These are phyloP conservation scores for Trichophyton schoenleinii DNA, from an alignment of 2,329 filamentous ascomycete genomes.

Conservation along the genomic window DNA sequence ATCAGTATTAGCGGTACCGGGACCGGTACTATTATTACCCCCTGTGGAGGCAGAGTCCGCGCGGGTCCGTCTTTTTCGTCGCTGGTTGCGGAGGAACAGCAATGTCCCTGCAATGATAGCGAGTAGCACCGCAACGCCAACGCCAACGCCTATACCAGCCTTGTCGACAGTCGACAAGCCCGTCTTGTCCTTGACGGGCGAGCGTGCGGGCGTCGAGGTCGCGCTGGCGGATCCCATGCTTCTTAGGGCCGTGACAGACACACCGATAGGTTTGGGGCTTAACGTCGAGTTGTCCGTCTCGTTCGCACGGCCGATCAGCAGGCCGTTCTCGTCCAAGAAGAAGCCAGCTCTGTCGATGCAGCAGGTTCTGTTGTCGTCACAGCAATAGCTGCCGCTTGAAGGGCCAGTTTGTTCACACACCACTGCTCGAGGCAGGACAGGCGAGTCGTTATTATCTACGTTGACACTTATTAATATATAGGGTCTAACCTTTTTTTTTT, in stretches of 20 bases:
- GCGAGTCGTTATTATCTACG: neutral
- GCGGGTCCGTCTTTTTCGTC: neutral
- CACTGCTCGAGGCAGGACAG: neutral
- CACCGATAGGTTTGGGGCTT: neutral
- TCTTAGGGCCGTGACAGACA: neutral
- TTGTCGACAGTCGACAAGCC: neutral
- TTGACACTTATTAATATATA: neutral
- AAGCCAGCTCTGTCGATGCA: neutral
- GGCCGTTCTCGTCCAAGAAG: neutral
- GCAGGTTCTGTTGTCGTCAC: slow-evolving; percentile 2
- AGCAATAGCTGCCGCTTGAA: neutral
- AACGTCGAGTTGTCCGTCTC: neutral
- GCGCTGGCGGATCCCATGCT: neutral
- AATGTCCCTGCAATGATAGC: neutral
- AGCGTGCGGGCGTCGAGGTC: neutral
- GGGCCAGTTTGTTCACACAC: neutral
- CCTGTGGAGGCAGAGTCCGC: neutral
- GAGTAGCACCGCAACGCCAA: neutral
- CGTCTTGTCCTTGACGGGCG: neutral
- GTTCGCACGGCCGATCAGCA: neutral
- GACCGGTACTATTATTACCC: neutral
- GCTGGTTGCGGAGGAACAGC: neutral
- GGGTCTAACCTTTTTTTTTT: too few species aligned
- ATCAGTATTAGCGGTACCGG: neutral
- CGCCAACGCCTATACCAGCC: neutral